Evolutionary conservation across 2,329 filamentous ascomycete species (phyloP).

Genomic region (Capronia coronata): DNA sequence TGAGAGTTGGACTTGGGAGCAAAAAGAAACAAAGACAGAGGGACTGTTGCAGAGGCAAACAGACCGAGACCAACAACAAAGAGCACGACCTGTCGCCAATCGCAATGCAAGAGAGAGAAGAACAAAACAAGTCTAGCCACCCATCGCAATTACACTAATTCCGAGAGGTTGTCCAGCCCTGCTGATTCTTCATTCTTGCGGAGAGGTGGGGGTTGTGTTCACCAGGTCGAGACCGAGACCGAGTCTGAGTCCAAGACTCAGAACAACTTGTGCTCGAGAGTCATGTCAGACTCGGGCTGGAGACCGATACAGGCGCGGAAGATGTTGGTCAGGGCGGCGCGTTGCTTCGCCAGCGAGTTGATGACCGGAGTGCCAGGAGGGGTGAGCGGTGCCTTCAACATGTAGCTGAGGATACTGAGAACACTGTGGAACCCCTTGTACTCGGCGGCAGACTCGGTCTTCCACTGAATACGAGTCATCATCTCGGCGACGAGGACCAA

Average conservation of each 20-base stretch:
- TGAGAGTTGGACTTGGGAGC: no score
- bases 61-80: no score
- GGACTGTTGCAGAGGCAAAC: no score
- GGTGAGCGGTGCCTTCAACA: conserved; percentile 92
- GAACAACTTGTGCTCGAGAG: conserved; percentile 95
- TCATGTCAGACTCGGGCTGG: conserved; percentile 98
- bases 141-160: conserved; percentile 10
- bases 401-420: conserved; percentile 94
- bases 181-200: not conserved
- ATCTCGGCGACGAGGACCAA: conserved; percentile 88
- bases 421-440: conserved; percentile 96
- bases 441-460: conserved; percentile 53
- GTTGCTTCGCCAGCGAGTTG: conserved; percentile 94
- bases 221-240: no score
- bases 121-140: conserved; percentile 24
- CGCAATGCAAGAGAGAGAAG: conserved; percentile 23
- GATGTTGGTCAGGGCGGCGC: conserved; percentile 90
- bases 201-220: no score
- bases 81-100: conserved; percentile 10
- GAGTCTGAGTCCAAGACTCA: not conserved
- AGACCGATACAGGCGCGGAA: conserved; percentile 96
- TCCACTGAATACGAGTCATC: conserved; percentile 98
- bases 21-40: no score
- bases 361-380: conserved; percentile 92
- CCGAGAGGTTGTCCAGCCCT: conserved; percentile 6